Base-by-base conservation (phyloP, 805 yeast genomes). In the Saccharomyces paradoxus region DNA sequence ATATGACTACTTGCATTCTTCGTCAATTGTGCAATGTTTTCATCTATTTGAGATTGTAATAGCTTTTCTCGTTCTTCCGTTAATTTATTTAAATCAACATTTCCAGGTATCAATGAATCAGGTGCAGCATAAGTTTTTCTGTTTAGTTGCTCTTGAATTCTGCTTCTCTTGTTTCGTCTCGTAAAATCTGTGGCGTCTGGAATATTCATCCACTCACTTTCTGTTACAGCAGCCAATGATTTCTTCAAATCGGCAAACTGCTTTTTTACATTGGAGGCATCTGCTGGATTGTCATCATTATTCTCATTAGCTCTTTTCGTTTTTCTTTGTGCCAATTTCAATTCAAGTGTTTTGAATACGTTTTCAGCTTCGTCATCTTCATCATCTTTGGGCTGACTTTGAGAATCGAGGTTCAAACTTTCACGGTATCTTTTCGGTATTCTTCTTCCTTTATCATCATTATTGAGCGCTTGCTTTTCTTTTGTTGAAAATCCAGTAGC, bases 161-260 rank as follows among this genome's bases (percentile, higher is more conserved):
- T 73, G 50, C 79, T 73, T 54, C 98, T 72, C 60, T 90, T 89
- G 69, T 89, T 89, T 55, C 81, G 75, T 63, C 83, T 78, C 0
- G 99, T 94, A 63, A 88, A 74, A 68, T 92, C 98, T 1, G 89
- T 87, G 1, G 89, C 94, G 58, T 89, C 96, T 0, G 98, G 98
- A 3, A 92, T 64, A 56, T 74, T 77, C 4, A 79, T 76, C 99
- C 99, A 92, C 63, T 91, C 84, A 2, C 81, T 86, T 22, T 74
- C 79, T 3, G 87, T 74, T 0, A 92, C 80, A 0, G 68, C 61
- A 0, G 83, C 72, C 41, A 91, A 69, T 0, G 77, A 81, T 28
- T 83, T 71, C 63, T 91, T 90, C 56, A 86, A 72, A 63, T 86
- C 92, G 1, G 80, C 72, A 66, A 89, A 88, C 58, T 84, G 82